phyloP scores from a whole-genome alignment of 169 alveolate genomes.

The Eimeria praecox region DNA sequence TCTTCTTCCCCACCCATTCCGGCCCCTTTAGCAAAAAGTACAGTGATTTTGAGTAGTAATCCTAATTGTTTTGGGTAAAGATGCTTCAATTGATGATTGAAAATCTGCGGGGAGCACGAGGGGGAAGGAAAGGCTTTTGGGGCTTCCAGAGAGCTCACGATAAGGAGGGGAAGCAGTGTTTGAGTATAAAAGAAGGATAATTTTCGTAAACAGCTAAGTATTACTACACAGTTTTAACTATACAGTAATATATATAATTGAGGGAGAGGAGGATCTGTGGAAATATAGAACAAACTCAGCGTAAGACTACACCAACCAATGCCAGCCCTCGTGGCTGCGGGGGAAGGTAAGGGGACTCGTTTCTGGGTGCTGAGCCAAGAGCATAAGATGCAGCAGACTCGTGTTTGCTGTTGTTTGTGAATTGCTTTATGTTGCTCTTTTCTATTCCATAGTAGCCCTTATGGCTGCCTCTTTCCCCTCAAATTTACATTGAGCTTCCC shows the following conservation, averaged over 20 bases:
- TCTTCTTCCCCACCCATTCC: not conserved
- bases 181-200: not conserved
- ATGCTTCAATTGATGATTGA: not conserved
- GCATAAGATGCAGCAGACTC: slow-evolving; percentile 1
- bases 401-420: not conserved
- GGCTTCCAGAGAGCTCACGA: slow-evolving; percentile 35
- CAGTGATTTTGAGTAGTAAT: not conserved
- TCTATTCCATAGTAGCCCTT: slow-evolving; percentile 20
- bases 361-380: slow-evolving; percentile 42
- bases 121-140: slow-evolving; percentile 59
- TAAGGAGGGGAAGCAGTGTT: not conserved
- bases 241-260: not conserved
- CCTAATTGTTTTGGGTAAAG: not conserved
- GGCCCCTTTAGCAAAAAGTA: not conserved
- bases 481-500: slow-evolving; percentile 10
- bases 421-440: slow-evolving; percentile 14
- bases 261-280: not conserved
- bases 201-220: not conserved
- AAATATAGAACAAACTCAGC: not conserved
- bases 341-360: slow-evolving; percentile 64
- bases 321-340: slow-evolving; percentile 73
- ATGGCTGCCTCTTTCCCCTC: slow-evolving; percentile 43
- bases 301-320: not conserved
- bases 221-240: not conserved
- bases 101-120: slow-evolving; percentile 45